Base-by-base conservation (phyloP, 2,329 filamentous ascomycete genomes). In the Dendrostoma leiphaemia region DNA sequence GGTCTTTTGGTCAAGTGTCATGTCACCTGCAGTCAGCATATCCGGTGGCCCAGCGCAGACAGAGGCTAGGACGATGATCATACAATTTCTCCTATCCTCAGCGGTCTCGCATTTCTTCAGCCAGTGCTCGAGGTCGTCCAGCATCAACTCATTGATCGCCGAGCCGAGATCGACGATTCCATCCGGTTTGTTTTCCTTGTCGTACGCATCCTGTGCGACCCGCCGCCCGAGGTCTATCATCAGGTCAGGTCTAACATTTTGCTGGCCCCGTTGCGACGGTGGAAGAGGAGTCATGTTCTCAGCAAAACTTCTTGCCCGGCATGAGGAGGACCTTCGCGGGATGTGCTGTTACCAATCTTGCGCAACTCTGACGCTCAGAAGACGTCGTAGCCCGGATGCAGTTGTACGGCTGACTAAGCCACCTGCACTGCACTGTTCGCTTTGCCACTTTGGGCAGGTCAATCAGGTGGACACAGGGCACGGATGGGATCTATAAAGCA, bases 271-370 rank as follows among this genome's bases (percentile, higher is more conserved):
- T n/a, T 26, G 29, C 5, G 54, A 57, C 12, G 54, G 54, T 6
- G 54, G 54, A 23, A 56, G 32, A 8, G 54, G 34, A 53, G 38
- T 28, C 54, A 56, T 56, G 23, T 6, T 34, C n/a, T 26, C 13
- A 82, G 69, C 83, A 84, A 9, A 80, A 75, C 46, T 81, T 79
- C 4, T 82, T 82, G 61, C n/a, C n/a, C n/a, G n/a, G 83, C 77
- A 46, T 84, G 73, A 15, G 75, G 77, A 65, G 84, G 82, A 1
- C 76, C 78, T 64, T 85, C 82, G 0, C 80, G 21, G 8, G 10
- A 21, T 4, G 78, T 80, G 53, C 78, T 71, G 24, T 84, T 75
- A 61, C 84, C 81, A 1, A 81, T 81, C 1, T 81, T 74, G 1
- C 82, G 81, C 24, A 73, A 73, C 63, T 85, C 81, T 2, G 84